phyloP scores from a whole-genome alignment of 2,329 filamentous ascomycete genomes.

The Colletotrichum kahawae region DNA sequence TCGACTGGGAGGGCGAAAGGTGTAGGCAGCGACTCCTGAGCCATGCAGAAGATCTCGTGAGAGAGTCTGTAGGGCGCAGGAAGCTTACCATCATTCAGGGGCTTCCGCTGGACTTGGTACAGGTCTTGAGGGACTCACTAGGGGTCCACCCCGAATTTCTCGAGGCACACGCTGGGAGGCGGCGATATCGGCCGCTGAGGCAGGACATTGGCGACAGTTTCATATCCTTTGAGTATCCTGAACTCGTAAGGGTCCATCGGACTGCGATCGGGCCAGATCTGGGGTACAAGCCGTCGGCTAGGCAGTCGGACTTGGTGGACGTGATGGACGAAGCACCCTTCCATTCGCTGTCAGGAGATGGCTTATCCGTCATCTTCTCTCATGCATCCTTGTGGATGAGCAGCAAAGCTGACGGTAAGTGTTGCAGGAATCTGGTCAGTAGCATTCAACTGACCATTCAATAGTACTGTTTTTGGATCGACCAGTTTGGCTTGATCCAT shows the following conservation, averaged over 20 bases:
- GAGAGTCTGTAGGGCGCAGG: constrained; percentile 16
- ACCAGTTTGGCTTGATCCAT: constrained; percentile 25
- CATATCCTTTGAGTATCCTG: constrained; percentile 34
- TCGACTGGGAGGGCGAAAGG: constrained; percentile 13
- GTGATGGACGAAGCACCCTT: constrained; percentile 22
- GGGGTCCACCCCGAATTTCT: constrained; percentile 34
- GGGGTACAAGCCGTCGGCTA: background rate
- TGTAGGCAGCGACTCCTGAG: constrained; percentile 13
- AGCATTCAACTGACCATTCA: background rate
- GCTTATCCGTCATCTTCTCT: constrained; percentile 32
- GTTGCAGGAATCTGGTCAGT: too few species aligned
- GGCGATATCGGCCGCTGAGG: constrained; percentile 27
- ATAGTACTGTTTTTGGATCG: constrained; percentile 37
- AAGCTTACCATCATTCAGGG: constrained; percentile 18
- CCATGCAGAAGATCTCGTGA: constrained; percentile 14
- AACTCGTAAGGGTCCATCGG: constrained; percentile 26
- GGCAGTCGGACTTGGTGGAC: constrained; percentile 22
- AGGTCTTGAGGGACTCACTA: constrained; percentile 26
- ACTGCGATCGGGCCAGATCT: background rate
- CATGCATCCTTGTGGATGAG: constrained; percentile 38
- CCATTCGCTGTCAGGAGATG: constrained; percentile 22
- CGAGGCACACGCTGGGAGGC: constrained; percentile 32
- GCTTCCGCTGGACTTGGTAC: constrained; percentile 15
- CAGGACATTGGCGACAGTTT: constrained; percentile 6
- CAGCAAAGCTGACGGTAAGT: constrained; percentile 23